Evolutionary conservation across 2,329 filamentous ascomycete species (phyloP), one percentile per base, ranked within the genome.

Genomic region (Hypoxylon sp.): DNA sequence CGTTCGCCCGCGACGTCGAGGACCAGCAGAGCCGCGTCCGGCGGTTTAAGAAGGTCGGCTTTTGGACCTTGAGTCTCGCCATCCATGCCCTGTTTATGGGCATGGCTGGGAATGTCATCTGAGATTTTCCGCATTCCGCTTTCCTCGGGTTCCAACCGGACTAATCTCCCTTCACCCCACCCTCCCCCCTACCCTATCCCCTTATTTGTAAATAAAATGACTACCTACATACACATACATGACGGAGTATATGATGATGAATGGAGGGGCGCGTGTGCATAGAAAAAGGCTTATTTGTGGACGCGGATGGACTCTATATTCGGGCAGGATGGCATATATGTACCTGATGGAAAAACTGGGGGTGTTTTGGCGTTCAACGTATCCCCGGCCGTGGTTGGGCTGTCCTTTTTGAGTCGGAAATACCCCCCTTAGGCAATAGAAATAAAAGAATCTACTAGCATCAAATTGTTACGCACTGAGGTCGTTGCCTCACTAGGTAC

Each of bases 21-120:
- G 92, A 98, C 80, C 92, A 96, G 74, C 92, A 97, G 79, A 93
- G 92, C 72, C 90, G 94, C 58, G 91, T 94, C 73, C 87, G 95
- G 55, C 87, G 96, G 48, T 91, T 99, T 78, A 97, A 94, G 80
- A 97, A 98, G 81, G 96, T 97, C 29, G 96, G 96, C 33, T 91
- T 98, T 75, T 99, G 96, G 96, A 97, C 94, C 2, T 85, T 98
- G 62, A 94, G 95, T 74, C 84, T 99, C 63, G 93, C 95, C 5
- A 92, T 95, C 6, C 96, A 99, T 78, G 96, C 95, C 2, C 87
- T 99, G 37, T 96, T 98, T 78, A 92, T 98, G 83, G 96, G 96
- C 9, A 92, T 98, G 85, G 95, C 94, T 3, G 95, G 95, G 14
- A 96, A 94, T 72, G 83, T 90, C 67, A 85, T 90, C 55, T 89